Percentiles rank a stretch among this genome's conserved stretches.
Conservation (phyloP, 805 yeast genomes). For the Candida corydali region DNA sequence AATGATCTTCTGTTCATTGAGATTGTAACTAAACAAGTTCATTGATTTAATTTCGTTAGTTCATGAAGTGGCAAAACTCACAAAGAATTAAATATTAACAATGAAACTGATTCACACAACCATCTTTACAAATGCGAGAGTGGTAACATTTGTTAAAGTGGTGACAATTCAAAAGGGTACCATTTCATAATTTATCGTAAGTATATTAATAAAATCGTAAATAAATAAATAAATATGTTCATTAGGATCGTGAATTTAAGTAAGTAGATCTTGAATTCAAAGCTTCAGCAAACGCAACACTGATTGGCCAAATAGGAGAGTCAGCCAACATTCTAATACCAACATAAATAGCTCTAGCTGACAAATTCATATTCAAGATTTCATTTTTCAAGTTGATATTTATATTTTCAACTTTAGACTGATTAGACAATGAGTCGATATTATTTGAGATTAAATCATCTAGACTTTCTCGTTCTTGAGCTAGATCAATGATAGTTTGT, state of each 20-base stretch:
- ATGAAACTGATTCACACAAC: too few species aligned
- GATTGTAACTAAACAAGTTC: too few species aligned
- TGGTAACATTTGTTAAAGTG: too few species aligned
- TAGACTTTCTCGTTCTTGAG: conserved; percentile 7
- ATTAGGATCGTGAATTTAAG: conserved; percentile 6
- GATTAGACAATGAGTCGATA: conserved; percentile 3
- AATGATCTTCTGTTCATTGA: too few species aligned
- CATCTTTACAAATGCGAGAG: too few species aligned
- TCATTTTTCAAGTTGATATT: conserved; percentile 40
- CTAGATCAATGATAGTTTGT: conserved; percentile 44
- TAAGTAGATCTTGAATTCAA: conserved; percentile 51
- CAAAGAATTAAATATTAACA: too few species aligned
- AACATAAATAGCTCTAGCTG: conserved; percentile 55
- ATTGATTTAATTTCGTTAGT: too few species aligned
- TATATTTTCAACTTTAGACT: conserved; percentile 33
- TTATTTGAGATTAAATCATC: conserved; percentile 9
- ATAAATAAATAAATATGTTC: conserved; percentile 1
- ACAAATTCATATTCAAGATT: conserved; percentile 47
- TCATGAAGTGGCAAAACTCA: too few species aligned
- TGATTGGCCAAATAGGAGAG: conserved; percentile 85
- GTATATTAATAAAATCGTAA: neutral
- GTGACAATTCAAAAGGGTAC: too few species aligned
- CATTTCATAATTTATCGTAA: neutral
- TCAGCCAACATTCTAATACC: conserved; percentile 78
- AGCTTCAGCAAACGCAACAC: conserved; percentile 75